A percentile compares a stretch with the other conserved stretches of the same genome.
These are phyloP conservation scores for Graphiopsis chlorocephala DNA, from an alignment of 2,329 filamentous ascomycete genomes.

Conservation along the genomic window DNA sequence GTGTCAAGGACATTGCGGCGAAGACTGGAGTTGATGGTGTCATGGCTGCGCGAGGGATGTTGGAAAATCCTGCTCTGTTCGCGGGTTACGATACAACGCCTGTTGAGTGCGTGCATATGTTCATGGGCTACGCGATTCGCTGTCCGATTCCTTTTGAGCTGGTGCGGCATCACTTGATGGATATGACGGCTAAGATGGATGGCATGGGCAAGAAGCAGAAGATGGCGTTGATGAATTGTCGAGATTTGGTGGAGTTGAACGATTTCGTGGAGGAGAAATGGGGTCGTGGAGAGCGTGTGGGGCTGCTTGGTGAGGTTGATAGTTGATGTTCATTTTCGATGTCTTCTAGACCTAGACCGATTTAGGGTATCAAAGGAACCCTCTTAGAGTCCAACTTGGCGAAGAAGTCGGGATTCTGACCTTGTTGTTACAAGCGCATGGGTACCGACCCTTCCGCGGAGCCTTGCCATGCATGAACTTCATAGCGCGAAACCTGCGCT, in stretches of 20 bases:
- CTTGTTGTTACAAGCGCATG: background rate
- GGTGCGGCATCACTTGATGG: slow-evolving; percentile 62
- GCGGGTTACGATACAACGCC: slow-evolving; percentile 56
- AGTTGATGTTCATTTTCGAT: background rate
- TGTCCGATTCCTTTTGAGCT: slow-evolving; percentile 62
- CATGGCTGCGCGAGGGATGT: slow-evolving; percentile 67
- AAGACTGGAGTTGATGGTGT: slow-evolving; percentile 48
- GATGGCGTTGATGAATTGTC: slow-evolving; percentile 29
- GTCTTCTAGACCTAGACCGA: background rate
- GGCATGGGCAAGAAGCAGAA: slow-evolving; percentile 50
- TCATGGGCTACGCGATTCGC: slow-evolving; percentile 58
- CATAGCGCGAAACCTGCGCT: background rate
- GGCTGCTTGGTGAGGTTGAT: background rate
- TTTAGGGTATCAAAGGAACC: background rate
- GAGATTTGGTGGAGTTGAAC: slow-evolving; percentile 34
- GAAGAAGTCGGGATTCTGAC: background rate
- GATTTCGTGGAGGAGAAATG: slow-evolving; percentile 34
- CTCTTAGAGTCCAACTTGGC: background rate
- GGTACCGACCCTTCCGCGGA: background rate
- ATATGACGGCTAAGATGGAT: slow-evolving; percentile 61
- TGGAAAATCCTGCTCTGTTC: slow-evolving; percentile 67
- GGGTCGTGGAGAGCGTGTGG: slow-evolving; percentile 16
- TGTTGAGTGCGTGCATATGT: slow-evolving; percentile 61
- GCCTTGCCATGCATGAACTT: background rate
- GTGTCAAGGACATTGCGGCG: slow-evolving; percentile 33